Base-by-base conservation (phyloP, 345 rosid genomes). In the Dovyalis caffra region DNA sequence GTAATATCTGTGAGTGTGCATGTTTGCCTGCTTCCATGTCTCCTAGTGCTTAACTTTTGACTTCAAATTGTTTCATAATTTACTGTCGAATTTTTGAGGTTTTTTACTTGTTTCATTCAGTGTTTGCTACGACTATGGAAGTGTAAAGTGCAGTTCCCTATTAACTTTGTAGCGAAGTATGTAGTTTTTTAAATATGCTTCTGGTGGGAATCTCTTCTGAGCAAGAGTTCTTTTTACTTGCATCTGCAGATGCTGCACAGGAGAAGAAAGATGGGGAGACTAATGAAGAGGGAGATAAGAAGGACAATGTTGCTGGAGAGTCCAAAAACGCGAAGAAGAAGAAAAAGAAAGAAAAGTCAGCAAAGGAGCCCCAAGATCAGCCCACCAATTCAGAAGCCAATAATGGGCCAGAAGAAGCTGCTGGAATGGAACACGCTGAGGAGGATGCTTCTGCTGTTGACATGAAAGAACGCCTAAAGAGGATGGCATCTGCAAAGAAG, bases 251-350 rank as follows among this genome's bases (percentile, higher is more conserved):
- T 62, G 77, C 63, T 33, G 80, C 78, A 16, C 83, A 82, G 70
- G 92, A 83, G 63, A 87, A 82, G 77, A 86, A 81, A 78, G 82
- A 79, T 1, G 74, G 23, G 51, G 87, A 88, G 49, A 78, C 33
- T 14, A 77, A 73, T 60, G 83, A 75, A 58, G 86, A 83, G 49
- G 89, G 32, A 35, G 88, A 80, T 56, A 85, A 81, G 86, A 84
- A 86, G 81, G 90, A 87, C 56, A 83, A 43, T 82, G 78, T 84
- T 18, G 61, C 77, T 8, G 87, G 87, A 4, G 93, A 86, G 85
- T 75, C 84, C 70, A 90, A 88, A 79, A 82, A 31, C 56, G 82
- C 90, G 11, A 90, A 86, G 65, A 90, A 90, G 88, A 90, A 89
- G 86, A 89, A 76, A 29, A 68, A 47, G 70, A 70, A 77, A 76